Evolutionary conservation across 2,329 filamentous ascomycete species (phyloP).

Genomic region (Neopestalotiopsis sp.): DNA sequence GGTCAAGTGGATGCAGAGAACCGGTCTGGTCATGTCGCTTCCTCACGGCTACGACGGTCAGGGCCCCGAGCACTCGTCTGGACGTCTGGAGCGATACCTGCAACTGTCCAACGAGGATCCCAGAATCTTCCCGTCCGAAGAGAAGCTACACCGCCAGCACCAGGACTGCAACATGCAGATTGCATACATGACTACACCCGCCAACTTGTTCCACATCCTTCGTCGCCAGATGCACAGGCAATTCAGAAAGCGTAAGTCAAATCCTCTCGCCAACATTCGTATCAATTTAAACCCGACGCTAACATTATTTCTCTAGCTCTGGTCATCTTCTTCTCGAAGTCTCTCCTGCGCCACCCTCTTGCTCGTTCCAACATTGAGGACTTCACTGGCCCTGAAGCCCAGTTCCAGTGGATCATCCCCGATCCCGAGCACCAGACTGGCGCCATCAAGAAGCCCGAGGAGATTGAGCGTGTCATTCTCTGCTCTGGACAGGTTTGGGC

Average conservation of each 20-base stretch:
- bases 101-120: constrained; percentile 98
- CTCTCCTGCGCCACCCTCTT: constrained; percentile 90
- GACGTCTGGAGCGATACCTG: constrained; percentile 94
- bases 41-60: constrained; percentile 98
- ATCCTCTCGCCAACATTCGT: constrained; percentile 24
- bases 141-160: constrained; percentile 95
- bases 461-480: constrained; percentile 92
- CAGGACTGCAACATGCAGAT: constrained; percentile 99
- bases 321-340: constrained; percentile 98
- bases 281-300: constrained; percentile 28
- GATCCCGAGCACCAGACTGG: constrained; percentile 83
- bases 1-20: constrained; percentile 98
- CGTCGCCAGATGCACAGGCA: constrained; percentile 98
- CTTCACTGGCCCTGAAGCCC: constrained; percentile 80
- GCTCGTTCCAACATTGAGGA: constrained; percentile 89
- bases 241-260: constrained; percentile 92
- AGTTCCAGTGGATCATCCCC: constrained; percentile 96
- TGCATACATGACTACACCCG: constrained; percentile 93
- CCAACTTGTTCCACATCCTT: constrained; percentile 95
- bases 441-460: constrained; percentile 76
- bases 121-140: constrained; percentile 83
- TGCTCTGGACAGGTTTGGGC: constrained; percentile 96
- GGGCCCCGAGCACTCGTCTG: constrained; percentile 97
- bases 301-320: constrained; percentile 65
- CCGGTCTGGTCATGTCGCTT: constrained; percentile 92